Base-by-base conservation (phyloP, 163 green algal genomes). In the Trebouxia gelatinosa region DNA sequence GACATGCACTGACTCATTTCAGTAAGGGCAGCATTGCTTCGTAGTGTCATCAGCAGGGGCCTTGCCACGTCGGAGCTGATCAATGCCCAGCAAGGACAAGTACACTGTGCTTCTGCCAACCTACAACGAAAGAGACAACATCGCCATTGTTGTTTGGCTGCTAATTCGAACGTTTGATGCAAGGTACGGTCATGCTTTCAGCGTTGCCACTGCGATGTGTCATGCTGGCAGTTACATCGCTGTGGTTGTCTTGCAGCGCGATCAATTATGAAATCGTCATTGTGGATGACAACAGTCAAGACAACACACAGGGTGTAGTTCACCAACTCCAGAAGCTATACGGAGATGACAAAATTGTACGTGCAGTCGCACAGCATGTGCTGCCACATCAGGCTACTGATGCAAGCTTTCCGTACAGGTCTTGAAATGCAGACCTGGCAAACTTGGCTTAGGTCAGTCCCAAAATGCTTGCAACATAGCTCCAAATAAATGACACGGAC, bases 91-190 rank as follows among this genome's bases (percentile, higher is more conserved):
- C 32, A 78, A 75, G 28, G 46, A 72, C 35, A 88, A 85, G 78
- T 93, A 92, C 81, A 89, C 80, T 6, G 88, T 97, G 21, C 80
- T 97, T 48, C 81, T 99, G 21, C 96, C 96, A 0, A 99, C 96
- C 4, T 99, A 97, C 88, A 99, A 99, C 61, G 96, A 99, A 83
- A 67, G 85, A 2, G 84, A 96, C 19, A 99, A 99, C 84, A 93
- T 99, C 6, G 81, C 86, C 0, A 84, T 98, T 0, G 86, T 98
- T 0, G 59, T 94, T 0, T 97, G 82, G 78, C 82, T 99, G 29
- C 80, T 98, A 5, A 76, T 91, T 39, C 83, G 88, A 40, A 85
- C 81, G 11, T 92, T 93, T 81, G 80, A 91, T 51, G 61, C 5
- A 21, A 70, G 70, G 74, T 84, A 39, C 43, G 71, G 48, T 17